Percentiles rank a stretch among this genome's conserved stretches.
Conservation (phyloP, 2,329 filamentous ascomycete species). For the Fusarium liriodendri region DNA sequence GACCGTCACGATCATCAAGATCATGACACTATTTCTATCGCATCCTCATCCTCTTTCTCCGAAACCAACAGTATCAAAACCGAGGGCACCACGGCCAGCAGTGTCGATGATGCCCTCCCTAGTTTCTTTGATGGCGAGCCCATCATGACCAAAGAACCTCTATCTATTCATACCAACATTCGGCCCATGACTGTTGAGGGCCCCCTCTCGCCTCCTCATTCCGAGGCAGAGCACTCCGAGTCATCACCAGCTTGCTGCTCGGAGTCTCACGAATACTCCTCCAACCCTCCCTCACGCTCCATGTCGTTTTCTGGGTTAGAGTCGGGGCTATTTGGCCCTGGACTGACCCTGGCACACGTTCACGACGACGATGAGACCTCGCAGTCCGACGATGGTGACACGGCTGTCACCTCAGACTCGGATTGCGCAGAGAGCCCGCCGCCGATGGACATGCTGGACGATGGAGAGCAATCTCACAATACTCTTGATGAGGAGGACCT, state of each 20-base stretch:
- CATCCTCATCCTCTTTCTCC: conserved; percentile 52
- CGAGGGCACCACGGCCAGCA: conserved; percentile 53
- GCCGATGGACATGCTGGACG: conserved; percentile 47
- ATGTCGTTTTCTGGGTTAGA: conserved; percentile 66
- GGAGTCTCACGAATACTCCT: conserved; percentile 48
- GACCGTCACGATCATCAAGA: conserved; percentile 53
- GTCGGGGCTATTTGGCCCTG: conserved; percentile 52
- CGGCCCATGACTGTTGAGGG: conserved; percentile 35
- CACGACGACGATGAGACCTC: conserved; percentile 58
- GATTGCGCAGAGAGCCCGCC: conserved; percentile 56
- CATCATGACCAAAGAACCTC: conserved; percentile 60
- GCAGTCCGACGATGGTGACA: conserved; percentile 58
- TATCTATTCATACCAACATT: conserved; percentile 42
- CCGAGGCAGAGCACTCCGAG: conserved; percentile 61
- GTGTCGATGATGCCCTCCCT: conserved; percentile 51
- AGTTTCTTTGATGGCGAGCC: conserved; percentile 58
- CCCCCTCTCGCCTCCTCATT: conserved; percentile 57
- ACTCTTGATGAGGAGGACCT: conserved; percentile 47
- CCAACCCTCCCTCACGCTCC: conserved; percentile 58
- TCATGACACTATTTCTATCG: conserved; percentile 41
- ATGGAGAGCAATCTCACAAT: conserved; percentile 45
- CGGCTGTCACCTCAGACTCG: conserved; percentile 57
- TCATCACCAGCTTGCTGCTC: conserved; percentile 51
- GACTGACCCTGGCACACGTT: conserved; percentile 43
- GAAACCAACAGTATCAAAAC: conserved; percentile 53